Evolutionary conservation across 768 basidiomycete species (phyloP), one percentile per base, ranked within the genome.

Genomic region (Boletus coccyginus): DNA sequence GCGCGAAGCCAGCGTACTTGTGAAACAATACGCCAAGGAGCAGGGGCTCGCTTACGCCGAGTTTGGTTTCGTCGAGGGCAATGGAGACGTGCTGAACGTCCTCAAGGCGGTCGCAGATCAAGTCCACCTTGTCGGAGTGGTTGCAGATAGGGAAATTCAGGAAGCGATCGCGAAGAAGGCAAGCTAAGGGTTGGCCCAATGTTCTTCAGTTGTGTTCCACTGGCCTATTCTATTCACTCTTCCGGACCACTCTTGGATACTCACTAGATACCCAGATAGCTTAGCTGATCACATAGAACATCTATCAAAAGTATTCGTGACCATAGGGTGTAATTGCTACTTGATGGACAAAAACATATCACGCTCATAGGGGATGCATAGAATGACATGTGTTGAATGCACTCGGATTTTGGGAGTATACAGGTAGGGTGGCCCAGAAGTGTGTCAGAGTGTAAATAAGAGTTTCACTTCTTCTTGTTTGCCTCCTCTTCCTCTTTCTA

Each of bases 401-500:
- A 56, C 67, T 72, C 66, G 64, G 60, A 59, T 77, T 78, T 79
- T 75, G 66, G 58, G 66, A 70, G 69, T 67, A 72, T 60, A 73
- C 66, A 62, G 36, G 46, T 2, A 62, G 57, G 48, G 41, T 56
- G 66, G 50, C 42, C 42, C 46, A 60, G 56, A 61, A 62, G 59
- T 48, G 57, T 57, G 53, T 71, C 46, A 64, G 63, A 61, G 50
- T 56, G 53, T 33, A 54, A 52, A 44, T 24, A 50, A 59, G 58
- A 62, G 55, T 56, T 76, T 77, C 85, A 91, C 79, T 94, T 92
- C 80, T 92, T 92, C 82, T 94, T 93, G 71, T 81, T 84, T 55
- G 89, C 91, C 71, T 94, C 92, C 82, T 94, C 92, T 72, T 93
- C 93, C 65, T 90, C 91, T 72, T 88, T 90, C 90, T 92, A 67